phyloP scores from a whole-genome alignment of 1,139 yeast genomes.

The Lodderomyces jiufengensis region DNA sequence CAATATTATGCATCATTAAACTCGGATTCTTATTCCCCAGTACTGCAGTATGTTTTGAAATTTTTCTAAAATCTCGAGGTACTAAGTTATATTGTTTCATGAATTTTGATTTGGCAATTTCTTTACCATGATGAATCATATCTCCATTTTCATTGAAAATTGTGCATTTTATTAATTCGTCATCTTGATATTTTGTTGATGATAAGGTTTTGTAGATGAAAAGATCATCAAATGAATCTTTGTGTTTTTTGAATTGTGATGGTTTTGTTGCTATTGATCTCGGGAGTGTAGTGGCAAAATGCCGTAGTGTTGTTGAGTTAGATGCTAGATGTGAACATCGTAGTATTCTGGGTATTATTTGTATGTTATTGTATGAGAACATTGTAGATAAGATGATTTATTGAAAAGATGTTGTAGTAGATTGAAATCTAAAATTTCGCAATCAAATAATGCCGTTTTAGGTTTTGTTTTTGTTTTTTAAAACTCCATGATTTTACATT shows the following conservation, averaged over 20 bases:
- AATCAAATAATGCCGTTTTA: background rate
- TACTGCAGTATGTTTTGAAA: conserved; percentile 20
- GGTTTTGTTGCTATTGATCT: background rate
- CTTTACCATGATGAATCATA: conserved; percentile 39
- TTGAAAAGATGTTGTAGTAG: no score
- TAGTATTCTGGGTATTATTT: no score
- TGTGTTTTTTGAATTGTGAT: background rate
- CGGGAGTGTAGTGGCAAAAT: no score
- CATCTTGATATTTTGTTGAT: conserved; percentile 16
- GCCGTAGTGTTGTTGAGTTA: no score
- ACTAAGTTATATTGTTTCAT: conserved; percentile 35
- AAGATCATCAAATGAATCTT: conserved; percentile 10
- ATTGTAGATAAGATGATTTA: no score
- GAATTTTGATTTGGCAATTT: conserved; percentile 33
- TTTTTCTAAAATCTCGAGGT: conserved; percentile 42
- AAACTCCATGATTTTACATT: no score
- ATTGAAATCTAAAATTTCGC: background rate
- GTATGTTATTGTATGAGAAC: no score
- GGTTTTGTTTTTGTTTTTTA: background rate
- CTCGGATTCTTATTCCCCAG: background rate
- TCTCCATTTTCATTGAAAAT: conserved; percentile 36
- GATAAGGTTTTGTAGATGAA: conserved; percentile 14
- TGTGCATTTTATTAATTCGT: conserved; percentile 56
- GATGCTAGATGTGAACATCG: no score
- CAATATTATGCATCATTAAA: conserved; percentile 19